Evolutionary conservation across 2,329 filamentous ascomycete genomes (phyloP), one percentile per base, ranked within the genome.

Genomic region (Calycina marina): DNA sequence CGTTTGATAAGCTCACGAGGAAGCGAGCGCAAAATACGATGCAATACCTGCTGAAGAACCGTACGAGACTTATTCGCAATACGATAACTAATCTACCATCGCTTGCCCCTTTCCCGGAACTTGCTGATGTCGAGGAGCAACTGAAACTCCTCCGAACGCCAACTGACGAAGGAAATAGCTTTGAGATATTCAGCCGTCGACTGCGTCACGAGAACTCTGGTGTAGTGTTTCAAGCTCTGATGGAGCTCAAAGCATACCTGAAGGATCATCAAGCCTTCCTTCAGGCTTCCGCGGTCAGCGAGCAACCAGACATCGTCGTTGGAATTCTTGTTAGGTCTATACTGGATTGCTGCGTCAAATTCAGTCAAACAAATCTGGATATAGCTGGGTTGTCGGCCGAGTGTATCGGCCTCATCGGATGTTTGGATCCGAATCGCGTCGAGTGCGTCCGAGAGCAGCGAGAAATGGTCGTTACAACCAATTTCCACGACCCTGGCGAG

Each of bases 331-430:
- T 79, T 31, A 72, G 88, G 31, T 74, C 81, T 9, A 62, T 98
- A 8, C 67, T 99, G 6, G 86, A 96, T 56, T 86, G 82, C 31
- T 79, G 77, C 30, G 72, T 85, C 34, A 84, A 78, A 41, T 90
- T 90, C 55, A 81, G 77, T 41, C 69, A 72, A 31, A 63, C 67
- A 9, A 69, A 80, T 25, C 54, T 63, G 5, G 70, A 73, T 9
- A 80, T 96, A 34, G 67, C 76, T 31, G 63, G 71, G 12, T 62
- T 92, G 3, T 84, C 82, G 40, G 79, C 84, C 10, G 73, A 80
- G 48, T 90, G 83, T 42, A 65, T 98, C 24, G 92, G 92, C 0
- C 65, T 92, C 13, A 74, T 98, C 32, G 90, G 92, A 5, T 93
- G 86, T 42, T 60, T 98, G 14, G 92, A 98, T 53, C 78, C 88